Base-by-base conservation (phyloP, 2,329 filamentous ascomycete species). In the Triangularia setosa region DNA sequence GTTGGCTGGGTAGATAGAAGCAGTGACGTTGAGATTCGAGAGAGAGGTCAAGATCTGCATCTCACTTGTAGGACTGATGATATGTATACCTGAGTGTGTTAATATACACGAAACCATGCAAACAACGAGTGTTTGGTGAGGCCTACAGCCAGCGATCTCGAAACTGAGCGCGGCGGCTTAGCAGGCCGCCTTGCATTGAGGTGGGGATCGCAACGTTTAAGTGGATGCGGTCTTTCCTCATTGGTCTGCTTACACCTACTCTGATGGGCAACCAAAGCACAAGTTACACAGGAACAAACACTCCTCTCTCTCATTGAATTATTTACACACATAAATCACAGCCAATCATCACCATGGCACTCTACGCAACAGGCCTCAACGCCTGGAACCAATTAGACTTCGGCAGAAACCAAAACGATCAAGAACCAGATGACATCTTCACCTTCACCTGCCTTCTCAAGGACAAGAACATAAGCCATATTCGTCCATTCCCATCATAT, bases 321-420 rank as follows among this genome's bases (percentile, higher is more conserved):
- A 18, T 44, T 44, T 18, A 18, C 1, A 44, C 16, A 48, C 6
- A 48, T 2, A 48, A 40, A 14, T 40, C 4, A 12, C 4, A 40
- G 7, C 3, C 8, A 9, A 21, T 48, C 4, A 1, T 23, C 8
- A 48, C n/a, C 40, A 80, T 85, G 83, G 76, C 82, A 60, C 73
- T 88, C 4, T 84, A 83, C 70, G 83, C 80, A 52, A 69, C 81
- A 2, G 86, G 86, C 48, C 82, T 85, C 74, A 88, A 88, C 70
- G 83, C 84, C 61, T 88, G 83, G 83, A 74, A 75, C 62, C 85
- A 88, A 69, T 77, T 87, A 16, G 68, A 71, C 1, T 81, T 86
- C 64, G 60, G 58, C 5, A 28, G 14, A 6, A 62, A 40, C 53
- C 27, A 65, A 4, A 44, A 16, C 6, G 65, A 64, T 3, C 57